Evolutionary conservation across 768 basidiomycete species (phyloP).

Genomic region (Mycena vulgaris): DNA sequence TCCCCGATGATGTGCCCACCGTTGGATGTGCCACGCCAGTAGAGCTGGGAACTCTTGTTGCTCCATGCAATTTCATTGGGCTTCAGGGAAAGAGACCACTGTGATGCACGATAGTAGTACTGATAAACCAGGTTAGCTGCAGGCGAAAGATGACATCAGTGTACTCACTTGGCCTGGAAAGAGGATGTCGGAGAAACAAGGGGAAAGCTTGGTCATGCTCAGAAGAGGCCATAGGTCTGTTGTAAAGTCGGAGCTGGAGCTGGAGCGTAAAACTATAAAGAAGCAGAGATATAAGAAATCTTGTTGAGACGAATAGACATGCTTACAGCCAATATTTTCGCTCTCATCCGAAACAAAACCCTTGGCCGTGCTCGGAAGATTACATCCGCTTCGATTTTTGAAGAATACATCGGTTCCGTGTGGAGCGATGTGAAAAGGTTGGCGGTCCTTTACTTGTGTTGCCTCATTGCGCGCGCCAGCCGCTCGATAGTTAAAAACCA

Average conservation of each 20-base stretch:
- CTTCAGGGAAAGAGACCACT: conserved; percentile 15
- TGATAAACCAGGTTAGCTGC: background rate
- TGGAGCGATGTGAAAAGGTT: conserved; percentile 32
- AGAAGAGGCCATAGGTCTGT: conserved; percentile 37
- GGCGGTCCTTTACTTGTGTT: background rate
- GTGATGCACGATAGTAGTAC: conserved; percentile 29
- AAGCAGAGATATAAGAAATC: background rate
- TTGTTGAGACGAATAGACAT: background rate
- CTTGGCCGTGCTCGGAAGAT: background rate
- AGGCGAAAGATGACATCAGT: background rate
- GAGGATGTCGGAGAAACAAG: conserved; percentile 39
- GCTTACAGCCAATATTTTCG: conserved; percentile 20
- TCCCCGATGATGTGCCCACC: conserved; percentile 33
- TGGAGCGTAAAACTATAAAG: conserved; percentile 26
- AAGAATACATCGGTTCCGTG: conserved; percentile 29
- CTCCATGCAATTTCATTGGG: conserved; percentile 26
- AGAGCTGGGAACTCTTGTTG: conserved; percentile 30
- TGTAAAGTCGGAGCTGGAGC: conserved; percentile 38
- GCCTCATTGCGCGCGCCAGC: conserved; percentile 8
- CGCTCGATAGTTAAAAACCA: conserved; percentile 34
- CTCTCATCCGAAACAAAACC: conserved; percentile 30
- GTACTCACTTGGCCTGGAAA: conserved; percentile 24
- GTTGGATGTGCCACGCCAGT: conserved; percentile 38
- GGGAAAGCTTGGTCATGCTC: conserved; percentile 33
- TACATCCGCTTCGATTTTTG: conserved; percentile 34